These are phyloP conservation scores for Ricinus communis DNA, from an alignment of 345 rosid genomes.

Conservation along the genomic window DNA sequence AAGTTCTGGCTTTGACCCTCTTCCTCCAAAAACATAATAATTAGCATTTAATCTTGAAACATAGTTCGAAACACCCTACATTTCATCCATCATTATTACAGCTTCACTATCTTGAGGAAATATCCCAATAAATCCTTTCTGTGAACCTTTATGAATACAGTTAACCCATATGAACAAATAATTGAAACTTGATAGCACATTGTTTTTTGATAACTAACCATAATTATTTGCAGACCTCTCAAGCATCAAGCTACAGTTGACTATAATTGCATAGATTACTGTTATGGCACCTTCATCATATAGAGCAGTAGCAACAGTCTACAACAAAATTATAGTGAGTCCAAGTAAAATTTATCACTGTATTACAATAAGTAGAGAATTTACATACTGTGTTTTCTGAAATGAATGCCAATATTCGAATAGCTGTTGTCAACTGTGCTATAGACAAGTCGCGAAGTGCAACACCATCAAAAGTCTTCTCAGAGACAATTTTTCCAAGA, in stretches of 20 bases:
- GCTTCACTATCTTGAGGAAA: not conserved
- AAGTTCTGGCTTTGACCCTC: not conserved
- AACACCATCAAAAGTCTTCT: constrained; percentile 85
- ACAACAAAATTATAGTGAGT: constrained; percentile 23
- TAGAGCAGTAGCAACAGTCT: constrained; percentile 82
- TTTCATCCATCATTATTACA: not conserved
- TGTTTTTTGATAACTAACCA: constrained; percentile 46
- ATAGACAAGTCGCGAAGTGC: constrained; percentile 80
- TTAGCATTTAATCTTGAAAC: not conserved
- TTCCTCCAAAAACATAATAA: not conserved
- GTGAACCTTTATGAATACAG: not conserved
- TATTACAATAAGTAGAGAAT: constrained; percentile 10
- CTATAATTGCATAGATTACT: constrained; percentile 70
- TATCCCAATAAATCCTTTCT: not conserved
- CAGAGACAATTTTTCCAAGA: constrained; percentile 72
- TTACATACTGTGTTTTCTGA: constrained; percentile 78
- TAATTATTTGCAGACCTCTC: constrained; percentile 90
- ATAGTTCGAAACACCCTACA: not conserved
- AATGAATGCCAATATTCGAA: constrained; percentile 80
- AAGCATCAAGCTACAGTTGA: constrained; percentile 92
- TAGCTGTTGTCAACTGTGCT: constrained; percentile 86
- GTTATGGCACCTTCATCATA: constrained; percentile 88
- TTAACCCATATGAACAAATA: not conserved
- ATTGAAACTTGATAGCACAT: not conserved
- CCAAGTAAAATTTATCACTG: not conserved